Evolutionary conservation across 208 protist genomes (phyloP).

Genomic region (Trypanosoma cruzi): DNA sequence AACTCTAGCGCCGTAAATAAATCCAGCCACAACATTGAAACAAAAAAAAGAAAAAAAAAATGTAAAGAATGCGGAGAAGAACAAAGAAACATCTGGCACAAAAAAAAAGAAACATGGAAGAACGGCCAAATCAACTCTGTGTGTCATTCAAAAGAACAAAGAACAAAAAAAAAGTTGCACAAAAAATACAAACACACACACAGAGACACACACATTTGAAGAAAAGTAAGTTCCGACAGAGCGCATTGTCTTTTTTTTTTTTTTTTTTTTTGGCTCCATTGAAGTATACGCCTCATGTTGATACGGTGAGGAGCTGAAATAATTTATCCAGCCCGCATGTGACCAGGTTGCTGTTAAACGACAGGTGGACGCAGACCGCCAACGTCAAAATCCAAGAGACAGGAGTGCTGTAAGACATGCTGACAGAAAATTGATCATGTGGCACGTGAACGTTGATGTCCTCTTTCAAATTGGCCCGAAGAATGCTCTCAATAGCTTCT

Average conservation of each 20-base stretch:
- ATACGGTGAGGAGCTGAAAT: slow-evolving; percentile 20
- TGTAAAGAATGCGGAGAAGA: background rate
- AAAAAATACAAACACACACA: slow-evolving; percentile 2
- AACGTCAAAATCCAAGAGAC: slow-evolving; percentile 27
- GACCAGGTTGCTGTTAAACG: background rate
- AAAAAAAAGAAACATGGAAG: background rate
- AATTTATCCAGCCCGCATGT: slow-evolving; percentile 1
- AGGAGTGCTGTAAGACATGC: slow-evolving; percentile 3
- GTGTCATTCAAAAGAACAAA: slow-evolving; percentile 2
- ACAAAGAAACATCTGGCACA: background rate
- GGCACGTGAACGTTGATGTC: background rate
- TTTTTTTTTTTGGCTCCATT: background rate
- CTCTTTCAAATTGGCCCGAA: background rate
- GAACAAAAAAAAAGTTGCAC: slow-evolving; percentile 14
- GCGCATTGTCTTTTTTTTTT: background rate
- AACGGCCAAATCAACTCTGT: background rate
- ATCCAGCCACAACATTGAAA: background rate
- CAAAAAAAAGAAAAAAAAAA: background rate
- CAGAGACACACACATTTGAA: slow-evolving; percentile 16
- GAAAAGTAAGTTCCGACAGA: slow-evolving; percentile 5
- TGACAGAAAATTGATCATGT: background rate
- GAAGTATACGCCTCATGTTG: slow-evolving; percentile 1
- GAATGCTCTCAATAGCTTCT: background rate
- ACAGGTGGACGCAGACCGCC: slow-evolving; percentile 3
- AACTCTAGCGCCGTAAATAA: background rate